phyloP scores from a whole-genome alignment of 1,139 yeast species.

The Arxiozyma bovina region DNA sequence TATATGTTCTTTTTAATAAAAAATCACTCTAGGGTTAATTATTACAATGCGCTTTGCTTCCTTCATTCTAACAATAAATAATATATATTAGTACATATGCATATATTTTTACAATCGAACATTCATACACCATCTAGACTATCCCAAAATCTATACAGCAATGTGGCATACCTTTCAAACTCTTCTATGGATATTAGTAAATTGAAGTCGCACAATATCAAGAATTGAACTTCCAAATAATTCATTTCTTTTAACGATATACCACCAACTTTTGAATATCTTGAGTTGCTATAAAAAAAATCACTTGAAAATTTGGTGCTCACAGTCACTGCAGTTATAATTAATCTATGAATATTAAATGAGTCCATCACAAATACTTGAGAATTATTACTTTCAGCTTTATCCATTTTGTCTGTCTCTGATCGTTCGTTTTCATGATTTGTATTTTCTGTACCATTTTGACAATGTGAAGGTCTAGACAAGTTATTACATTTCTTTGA shows the following conservation, averaged over 20 bases:
- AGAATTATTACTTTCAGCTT: conserved; percentile 5
- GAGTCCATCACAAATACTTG: conserved; percentile 84
- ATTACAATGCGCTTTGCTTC: not conserved
- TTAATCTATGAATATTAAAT: conserved; percentile 85
- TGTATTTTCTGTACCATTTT: not conserved
- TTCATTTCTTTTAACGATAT: conserved; percentile 88
- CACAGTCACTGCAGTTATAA: conserved; percentile 94
- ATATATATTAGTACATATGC: not conserved
- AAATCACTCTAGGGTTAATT: not conserved
- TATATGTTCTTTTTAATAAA: too few relatives aligned
- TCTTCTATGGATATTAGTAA: conserved; percentile 86
- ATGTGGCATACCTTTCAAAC: conserved; percentile 81
- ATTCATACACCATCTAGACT: not conserved
- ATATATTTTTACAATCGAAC: too few relatives aligned
- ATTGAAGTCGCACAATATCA: conserved; percentile 74
- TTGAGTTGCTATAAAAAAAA: conserved; percentile 87
- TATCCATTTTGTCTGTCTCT: not conserved
- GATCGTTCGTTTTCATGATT: conserved; percentile 8
- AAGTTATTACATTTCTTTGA: conserved; percentile 72
- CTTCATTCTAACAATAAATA: not conserved
- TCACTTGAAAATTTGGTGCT: conserved; percentile 93
- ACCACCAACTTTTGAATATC: conserved; percentile 98
- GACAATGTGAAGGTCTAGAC: not conserved
- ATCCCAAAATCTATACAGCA: conserved; percentile 52
- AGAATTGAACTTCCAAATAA: conserved; percentile 82